Conservation (phyloP, 371 early-diverging fungal genomes). For the Apophysomyces ossiformis region DNA sequence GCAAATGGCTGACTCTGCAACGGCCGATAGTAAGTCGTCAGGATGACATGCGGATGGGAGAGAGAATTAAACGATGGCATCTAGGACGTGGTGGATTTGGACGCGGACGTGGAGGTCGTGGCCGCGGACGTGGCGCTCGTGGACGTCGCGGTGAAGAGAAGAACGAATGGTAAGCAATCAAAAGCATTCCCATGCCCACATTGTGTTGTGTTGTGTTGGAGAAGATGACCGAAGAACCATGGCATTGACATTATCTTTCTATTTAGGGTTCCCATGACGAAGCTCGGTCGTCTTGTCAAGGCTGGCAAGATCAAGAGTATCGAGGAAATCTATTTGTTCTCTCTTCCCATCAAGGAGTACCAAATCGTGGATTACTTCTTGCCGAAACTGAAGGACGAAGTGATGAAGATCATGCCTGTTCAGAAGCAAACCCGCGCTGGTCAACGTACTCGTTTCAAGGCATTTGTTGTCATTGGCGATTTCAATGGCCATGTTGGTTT, state of each 20-base stretch:
- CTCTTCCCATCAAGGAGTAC: conserved; percentile 99
- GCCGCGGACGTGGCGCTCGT: conserved; percentile 79
- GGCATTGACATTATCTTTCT: not conserved
- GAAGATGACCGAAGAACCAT: not conserved
- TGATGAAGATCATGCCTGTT: conserved; percentile 99
- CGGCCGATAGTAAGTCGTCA: conserved; percentile 70
- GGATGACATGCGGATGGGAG: not conserved
- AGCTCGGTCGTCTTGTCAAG: conserved; percentile 97
- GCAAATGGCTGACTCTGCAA: conserved; percentile 79
- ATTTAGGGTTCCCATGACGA: conserved; percentile 90
- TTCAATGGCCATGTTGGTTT: conserved; percentile 98
- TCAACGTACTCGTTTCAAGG: conserved; percentile 99
- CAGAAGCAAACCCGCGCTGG: conserved; percentile 99
- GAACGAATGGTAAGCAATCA: conserved; percentile 71
- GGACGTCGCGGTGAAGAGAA: conserved; percentile 87
- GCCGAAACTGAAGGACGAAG: conserved; percentile 98
- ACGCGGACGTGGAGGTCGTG: conserved; percentile 73
- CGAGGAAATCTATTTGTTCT: conserved; percentile 97
- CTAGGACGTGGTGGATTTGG: conserved; percentile 78
- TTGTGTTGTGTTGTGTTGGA: too few relatives aligned
- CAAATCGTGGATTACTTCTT: conserved; percentile 99
- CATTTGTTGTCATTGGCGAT: conserved; percentile 99
- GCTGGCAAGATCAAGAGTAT: conserved; percentile 92
- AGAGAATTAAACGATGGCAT: not conserved
- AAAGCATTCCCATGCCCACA: not conserved